Base-by-base conservation (phyloP, 192 early-diverging fungal species). In the Mortierella hygrophila region DNA sequence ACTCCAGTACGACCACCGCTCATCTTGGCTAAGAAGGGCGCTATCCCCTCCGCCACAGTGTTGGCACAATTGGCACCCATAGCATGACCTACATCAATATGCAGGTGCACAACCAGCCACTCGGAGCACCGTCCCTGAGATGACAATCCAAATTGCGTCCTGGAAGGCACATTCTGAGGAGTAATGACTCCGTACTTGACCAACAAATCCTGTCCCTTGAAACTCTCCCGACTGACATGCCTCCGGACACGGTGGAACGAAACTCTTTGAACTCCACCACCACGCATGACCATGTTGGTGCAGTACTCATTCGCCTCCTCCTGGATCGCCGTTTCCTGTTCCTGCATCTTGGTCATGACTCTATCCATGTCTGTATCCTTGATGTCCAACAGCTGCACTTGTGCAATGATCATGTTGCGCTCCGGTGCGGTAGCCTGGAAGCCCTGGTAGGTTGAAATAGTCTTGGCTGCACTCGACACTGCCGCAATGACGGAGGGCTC, bases 41-140 rank as follows among this genome's bases (percentile, higher is more conserved):
- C 93, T 18, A 92, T 89, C 1, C 94, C 94, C 73, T 96, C 95
- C 10, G 94, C 92, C 0, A 96, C 95, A 3, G 92, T 92, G 69
- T 88, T 92, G 65, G 93, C 93, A 70, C 92, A 92, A 78, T 96
- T 96, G 32, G 95, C 95, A 55, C 95, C 95, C 95, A 96, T 96
- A 42, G 95, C 93, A 82, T 96, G 93, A 70, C 94, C 94, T 1
- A 96, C 95, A 85, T 96, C 95, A 46, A 96, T 88, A 77, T 94
- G 93, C 37, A 96, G 80, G 70, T 96, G 95, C 9, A 95, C 93
- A 26, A 96, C 91, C n/a, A 96, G 76, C 94, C 93, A 94, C 57
- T 92, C 89, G 21, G 75, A 86, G 54, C 74, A 81, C 26, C 42
- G 60, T 7, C 74, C 81, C 8, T 74, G 55, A 69, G 42, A 70